Evolutionary conservation across 495 filamentous ascomycete genomes (phyloP).

Genomic region (Neurospora sp.): DNA sequence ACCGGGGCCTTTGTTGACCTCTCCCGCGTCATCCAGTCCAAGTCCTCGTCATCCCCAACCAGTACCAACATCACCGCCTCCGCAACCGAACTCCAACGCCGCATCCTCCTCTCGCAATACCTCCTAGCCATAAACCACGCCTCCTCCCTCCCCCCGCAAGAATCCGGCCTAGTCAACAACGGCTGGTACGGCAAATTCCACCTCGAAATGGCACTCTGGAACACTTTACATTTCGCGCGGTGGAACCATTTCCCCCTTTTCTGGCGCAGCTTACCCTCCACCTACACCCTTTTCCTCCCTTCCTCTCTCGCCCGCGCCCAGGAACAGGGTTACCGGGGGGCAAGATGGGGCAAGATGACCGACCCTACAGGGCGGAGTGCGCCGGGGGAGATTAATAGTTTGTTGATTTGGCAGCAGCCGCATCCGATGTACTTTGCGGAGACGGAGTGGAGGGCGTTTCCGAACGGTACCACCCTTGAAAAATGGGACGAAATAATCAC

Average conservation of each 20-base stretch:
- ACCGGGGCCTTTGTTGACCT: conserved; percentile 39
- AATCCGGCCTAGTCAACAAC: conserved; percentile 42
- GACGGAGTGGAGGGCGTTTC: conserved; percentile 35
- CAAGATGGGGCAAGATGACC: conserved; percentile 50
- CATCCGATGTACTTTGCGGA: conserved; percentile 46
- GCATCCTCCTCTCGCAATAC: conserved; percentile 40
- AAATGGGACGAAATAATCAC: too few species aligned
- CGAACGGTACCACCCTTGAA: conserved; percentile 24
- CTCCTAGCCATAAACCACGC: conserved; percentile 38
- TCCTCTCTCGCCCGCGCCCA: conserved; percentile 35
- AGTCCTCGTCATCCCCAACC: conserved; percentile 12
- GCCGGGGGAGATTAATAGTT: conserved; percentile 45
- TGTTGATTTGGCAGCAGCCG: conserved; percentile 48
- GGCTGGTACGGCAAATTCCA: conserved; percentile 47
- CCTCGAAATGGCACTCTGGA: conserved; percentile 47
- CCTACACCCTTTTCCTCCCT: conserved; percentile 38
- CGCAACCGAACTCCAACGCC: conserved; percentile 38
- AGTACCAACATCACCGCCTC: too few species aligned
- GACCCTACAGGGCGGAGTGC: conserved; percentile 44
- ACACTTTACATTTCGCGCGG: conserved; percentile 40
- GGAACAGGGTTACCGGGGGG: conserved; percentile 40
- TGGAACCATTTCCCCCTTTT: conserved; percentile 40
- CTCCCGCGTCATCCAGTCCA: conserved; percentile 13
- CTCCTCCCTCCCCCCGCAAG: conserved; percentile 26
- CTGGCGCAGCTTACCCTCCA: conserved; percentile 31